These are phyloP conservation scores for Pouteria campechiana DNA, from an alignment of 179 eudicot genomes.

Conservation along the genomic window DNA sequence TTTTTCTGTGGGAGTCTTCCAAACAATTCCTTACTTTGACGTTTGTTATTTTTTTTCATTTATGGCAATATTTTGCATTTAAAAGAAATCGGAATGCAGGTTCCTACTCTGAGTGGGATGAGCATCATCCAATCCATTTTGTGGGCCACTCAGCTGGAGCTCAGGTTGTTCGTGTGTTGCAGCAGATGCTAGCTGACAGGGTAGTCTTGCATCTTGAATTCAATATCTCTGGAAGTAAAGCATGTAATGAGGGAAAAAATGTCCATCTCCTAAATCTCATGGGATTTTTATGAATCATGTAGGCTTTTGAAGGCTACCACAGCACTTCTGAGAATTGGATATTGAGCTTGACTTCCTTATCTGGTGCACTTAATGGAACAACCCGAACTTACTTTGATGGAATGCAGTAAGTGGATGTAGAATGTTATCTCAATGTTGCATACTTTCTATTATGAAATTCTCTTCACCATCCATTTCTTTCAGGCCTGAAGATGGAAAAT, in stretches of 20 bases:
- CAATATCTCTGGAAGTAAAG: neutral
- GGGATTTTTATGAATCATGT: neutral
- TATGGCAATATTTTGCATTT: too few relatives aligned
- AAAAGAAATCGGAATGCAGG: slow-evolving; percentile 36
- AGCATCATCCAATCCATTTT: slow-evolving; percentile 89
- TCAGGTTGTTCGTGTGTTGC: slow-evolving; percentile 85
- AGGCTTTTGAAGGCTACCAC: slow-evolving; percentile 77
- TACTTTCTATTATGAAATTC: too few relatives aligned
- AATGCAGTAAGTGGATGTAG: slow-evolving; percentile 96
- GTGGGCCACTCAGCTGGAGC: slow-evolving; percentile 98
- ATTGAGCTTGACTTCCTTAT: slow-evolving; percentile 72
- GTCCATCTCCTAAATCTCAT: too few relatives aligned
- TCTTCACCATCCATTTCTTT: slow-evolving; percentile 1
- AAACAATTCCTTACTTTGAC: neutral
- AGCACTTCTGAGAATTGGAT: slow-evolving; percentile 75
- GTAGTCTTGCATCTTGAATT: slow-evolving; percentile 11
- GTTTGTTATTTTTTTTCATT: slow-evolving; percentile 2
- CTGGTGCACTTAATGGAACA: slow-evolving; percentile 94
- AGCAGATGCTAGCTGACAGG: slow-evolving; percentile 96
- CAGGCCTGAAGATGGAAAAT: slow-evolving; percentile 78
- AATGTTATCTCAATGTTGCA: too few relatives aligned
- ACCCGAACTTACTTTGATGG: slow-evolving; percentile 88
- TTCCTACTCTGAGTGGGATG: slow-evolving; percentile 87
- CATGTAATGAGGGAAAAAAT: too few relatives aligned
- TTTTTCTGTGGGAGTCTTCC: too few relatives aligned